Base-by-base conservation (phyloP, 768 basidiomycete species). In the Lanmaoa rubissima region DNA sequence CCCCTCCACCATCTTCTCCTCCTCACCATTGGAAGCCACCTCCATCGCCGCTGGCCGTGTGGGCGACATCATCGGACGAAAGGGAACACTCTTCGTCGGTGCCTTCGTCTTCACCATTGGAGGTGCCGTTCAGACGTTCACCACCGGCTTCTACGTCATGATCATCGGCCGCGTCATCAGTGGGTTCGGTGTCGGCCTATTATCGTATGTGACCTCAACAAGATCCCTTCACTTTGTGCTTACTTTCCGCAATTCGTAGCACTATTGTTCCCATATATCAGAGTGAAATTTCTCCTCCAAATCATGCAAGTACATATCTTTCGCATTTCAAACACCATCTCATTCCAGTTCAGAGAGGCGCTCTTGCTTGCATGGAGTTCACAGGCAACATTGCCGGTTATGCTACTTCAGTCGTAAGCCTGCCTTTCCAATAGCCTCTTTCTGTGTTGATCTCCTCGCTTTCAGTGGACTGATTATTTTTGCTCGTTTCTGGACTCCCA, bases 261-360 rank as follows among this genome's bases (percentile, higher is more conserved):
- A 94, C 92, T n/a, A 94, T 94, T 58, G 92, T 94, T 31, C 93
- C 92, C 14, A 93, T 94, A 55, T 95, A 94, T 71, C 92, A 97
- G 76, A 93, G 91, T 63, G 95, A 98, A 77, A 93, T 97, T 46
- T 94, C 92, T 5, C 94, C 95, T 32, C 91, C 95, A 3, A 81
- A 90, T 63, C 92, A 95, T 75, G 92, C 90, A 61, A 24, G 84
- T 66, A 19, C 10, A 34, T 14, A 14, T 34, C 52, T 19, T 42
- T 39, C 40, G 38, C 16, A 31, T 42, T 43, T 2, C 49, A 40
- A 53, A n/a, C 32, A 14, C 43, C 21, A 53, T 49, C 26, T 53
- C 55, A 48, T 51, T 42, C 51, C 53, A 6, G 16, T 34, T 53
- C 64, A 95, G 87, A 84, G 95, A 62, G 95, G 95, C 47, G 86